Base-by-base conservation (phyloP, 2,329 filamentous ascomycete genomes). In the Microcyclospora pomicola region DNA sequence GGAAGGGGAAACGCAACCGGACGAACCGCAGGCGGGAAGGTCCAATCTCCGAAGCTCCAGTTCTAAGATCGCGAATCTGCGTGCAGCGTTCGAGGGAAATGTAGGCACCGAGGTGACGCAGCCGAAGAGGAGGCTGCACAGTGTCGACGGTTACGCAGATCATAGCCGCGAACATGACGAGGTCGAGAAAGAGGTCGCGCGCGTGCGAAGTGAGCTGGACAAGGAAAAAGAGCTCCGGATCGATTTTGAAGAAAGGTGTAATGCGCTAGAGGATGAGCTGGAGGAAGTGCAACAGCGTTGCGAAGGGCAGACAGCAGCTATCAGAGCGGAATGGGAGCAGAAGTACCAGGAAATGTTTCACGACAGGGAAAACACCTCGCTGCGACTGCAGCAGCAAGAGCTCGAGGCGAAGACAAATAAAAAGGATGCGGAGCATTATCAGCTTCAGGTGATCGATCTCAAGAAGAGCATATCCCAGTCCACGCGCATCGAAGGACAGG, bases 401-500 rank as follows among this genome's bases (percentile, higher is more conserved):
- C 15, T 40, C n/a, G 24, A 37, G 24, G 29, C 31, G 27, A 40
- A 41, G 24, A 24, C 33, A 6, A 5, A 15, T 6, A 24, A 34
- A 34, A 19, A 34, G 5, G 15, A 24, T 19, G 33, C 15, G 14
- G 33, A n/a, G 11, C 12, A 15, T 19, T 34, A 52, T 9, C 48
- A 71, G 37, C 63, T 65, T 2, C 79, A 83, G 57, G 68, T 83
- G 0, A 59, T 73, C 9, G 77, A 77, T 2, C 62, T 84, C 42
- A 84, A 84, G 64, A 75, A 76, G 48, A 82, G 73, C 63, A 78
- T 84, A 40, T 81, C 79, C 49, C 73, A 69, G 15, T 74, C 72
- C 44, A 81, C 78, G 9, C 64, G 76, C 27, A 65, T 69, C 35
- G 73, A 75, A 24, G 71, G 71, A 15, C 72, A 77, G 43, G 58